Conservation (phyloP, 2,329 filamentous ascomycete genomes). For the Onygenales sp. region DNA sequence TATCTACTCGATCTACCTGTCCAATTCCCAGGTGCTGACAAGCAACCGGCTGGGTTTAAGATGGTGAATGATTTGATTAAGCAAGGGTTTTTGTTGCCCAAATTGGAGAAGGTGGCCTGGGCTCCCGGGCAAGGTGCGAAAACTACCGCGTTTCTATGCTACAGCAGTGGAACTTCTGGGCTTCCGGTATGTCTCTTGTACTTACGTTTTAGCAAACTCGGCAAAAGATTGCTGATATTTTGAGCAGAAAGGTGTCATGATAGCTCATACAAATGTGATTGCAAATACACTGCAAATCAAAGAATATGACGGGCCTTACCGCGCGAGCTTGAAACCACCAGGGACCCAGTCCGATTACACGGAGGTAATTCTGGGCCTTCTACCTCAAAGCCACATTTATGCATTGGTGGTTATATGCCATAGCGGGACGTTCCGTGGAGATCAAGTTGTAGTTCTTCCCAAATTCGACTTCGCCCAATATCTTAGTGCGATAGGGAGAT, state of each 20-base stretch:
- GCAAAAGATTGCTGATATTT: neutral
- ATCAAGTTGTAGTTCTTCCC: conserved; percentile 59
- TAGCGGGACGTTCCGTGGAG: conserved; percentile 57
- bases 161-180: conserved; percentile 71
- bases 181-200: conserved; percentile 49
- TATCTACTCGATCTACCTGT: conserved; percentile 61
- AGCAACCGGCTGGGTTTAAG: conserved; percentile 41
- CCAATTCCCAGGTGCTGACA: conserved; percentile 39
- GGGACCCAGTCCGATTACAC: conserved; percentile 41
- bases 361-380: conserved; percentile 55
- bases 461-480: conserved; percentile 65
- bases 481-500: conserved; percentile 55
- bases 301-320: conserved; percentile 38
- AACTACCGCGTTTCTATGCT: conserved; percentile 67
- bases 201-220: neutral
- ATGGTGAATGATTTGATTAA: conserved; percentile 58
- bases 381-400: conserved; percentile 78
- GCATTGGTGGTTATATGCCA: conserved; percentile 63
- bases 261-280: conserved; percentile 70
- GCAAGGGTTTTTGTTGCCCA: conserved; percentile 42
- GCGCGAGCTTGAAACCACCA: conserved; percentile 15
- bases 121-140: conserved; percentile 38
- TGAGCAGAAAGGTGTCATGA: conserved; percentile 68
- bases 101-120: conserved; percentile 33
- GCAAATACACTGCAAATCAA: conserved; percentile 60